Base-by-base conservation (phyloP, 345 rosid genomes). In the Gossypium longicalyx region DNA sequence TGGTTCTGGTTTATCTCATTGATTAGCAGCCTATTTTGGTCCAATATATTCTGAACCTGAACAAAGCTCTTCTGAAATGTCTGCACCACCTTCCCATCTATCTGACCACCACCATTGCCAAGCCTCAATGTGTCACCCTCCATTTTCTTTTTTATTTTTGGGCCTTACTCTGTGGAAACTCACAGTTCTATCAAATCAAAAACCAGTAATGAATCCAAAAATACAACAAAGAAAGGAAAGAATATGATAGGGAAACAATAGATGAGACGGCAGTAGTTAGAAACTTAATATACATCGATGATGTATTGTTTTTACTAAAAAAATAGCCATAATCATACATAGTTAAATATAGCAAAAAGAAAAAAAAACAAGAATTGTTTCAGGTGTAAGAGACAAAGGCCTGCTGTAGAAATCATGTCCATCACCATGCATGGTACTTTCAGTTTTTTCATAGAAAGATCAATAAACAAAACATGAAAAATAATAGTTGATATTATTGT, bases 1-100 rank as follows among this genome's bases (percentile, higher is more conserved):
- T 90, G 95, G 62, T 92, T 92, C 82, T 86, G 91, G 82, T 88
- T 87, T 80, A 92, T 90, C 83, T 92, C 88, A 74, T 84, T 86
- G 78, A 90, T 92, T 23, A 92, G 86, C 52, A 84, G 45, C 84
- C 89, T 80, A 70, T 92, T 92, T 77, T 87, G 89, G 81, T 92
- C 93, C 76, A 90, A 81, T 16, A 92, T 77, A 81, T 79, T 71
- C 76, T 87, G 90, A 11, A 92, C 95, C 63, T 92, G 93, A 48
- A 81, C 91, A 80, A 92, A 92, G 60, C 82, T 92, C 86, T 89
- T 83, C 45, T 87, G 88, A 83, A 90, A 89, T 64, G 86, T 87
- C 84, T 90, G 91, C 79, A 87, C 74, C 44, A 87, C 76, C 88
- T 87, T 90, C 68, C 83, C 72, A 57, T 91, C 89, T 38, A 89